Evolutionary conservation across 2,329 filamentous ascomycete species (phyloP).

Genomic region (Neonectria faginata): DNA sequence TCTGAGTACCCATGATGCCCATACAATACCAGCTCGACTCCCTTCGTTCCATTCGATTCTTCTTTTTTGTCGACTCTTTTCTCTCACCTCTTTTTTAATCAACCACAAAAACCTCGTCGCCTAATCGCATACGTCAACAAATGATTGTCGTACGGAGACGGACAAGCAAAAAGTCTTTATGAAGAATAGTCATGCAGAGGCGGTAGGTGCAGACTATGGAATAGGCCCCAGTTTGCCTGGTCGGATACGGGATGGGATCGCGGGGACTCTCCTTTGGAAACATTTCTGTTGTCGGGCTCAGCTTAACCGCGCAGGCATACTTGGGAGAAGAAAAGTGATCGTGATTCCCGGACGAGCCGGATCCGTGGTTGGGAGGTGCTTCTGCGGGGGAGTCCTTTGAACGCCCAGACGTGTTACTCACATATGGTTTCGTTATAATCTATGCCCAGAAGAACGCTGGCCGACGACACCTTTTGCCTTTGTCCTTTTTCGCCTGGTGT

Average conservation of each 20-base stretch:
- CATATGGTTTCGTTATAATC: slow-evolving; percentile 48
- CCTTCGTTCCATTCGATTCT: slow-evolving; percentile 62
- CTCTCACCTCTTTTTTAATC: slow-evolving; percentile 55
- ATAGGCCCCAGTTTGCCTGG: slow-evolving; percentile 40
- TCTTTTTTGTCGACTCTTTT: slow-evolving; percentile 52
- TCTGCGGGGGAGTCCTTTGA: slow-evolving; percentile 33
- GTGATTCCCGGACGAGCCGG: slow-evolving; percentile 36
- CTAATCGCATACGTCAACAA: slow-evolving; percentile 52
- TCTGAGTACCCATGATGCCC: slow-evolving; percentile 69
- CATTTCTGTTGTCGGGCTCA: slow-evolving; percentile 21
- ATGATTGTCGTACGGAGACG: slow-evolving; percentile 49
- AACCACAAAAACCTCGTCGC: slow-evolving; percentile 50
- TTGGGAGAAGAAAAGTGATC: slow-evolving; percentile 39
- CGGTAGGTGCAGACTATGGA: slow-evolving; percentile 50
- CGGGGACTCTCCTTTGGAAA: slow-evolving; percentile 28
- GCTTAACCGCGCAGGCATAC: slow-evolving; percentile 27
- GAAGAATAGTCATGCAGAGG: slow-evolving; percentile 52
- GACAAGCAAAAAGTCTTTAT: slow-evolving; percentile 51
- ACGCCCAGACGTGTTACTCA: slow-evolving; percentile 40
- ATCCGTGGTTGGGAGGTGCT: slow-evolving; percentile 25
- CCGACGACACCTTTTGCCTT: slow-evolving; percentile 34
- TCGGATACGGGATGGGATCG: slow-evolving; percentile 26
- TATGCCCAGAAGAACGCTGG: slow-evolving; percentile 39
- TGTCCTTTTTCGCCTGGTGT: slow-evolving; percentile 43
- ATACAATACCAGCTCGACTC: slow-evolving; percentile 69